Percentiles rank a stretch among this genome's conserved stretches.
Conservation (phyloP, 352 stramenopile species). For the Phytophthora chlamydospora region DNA sequence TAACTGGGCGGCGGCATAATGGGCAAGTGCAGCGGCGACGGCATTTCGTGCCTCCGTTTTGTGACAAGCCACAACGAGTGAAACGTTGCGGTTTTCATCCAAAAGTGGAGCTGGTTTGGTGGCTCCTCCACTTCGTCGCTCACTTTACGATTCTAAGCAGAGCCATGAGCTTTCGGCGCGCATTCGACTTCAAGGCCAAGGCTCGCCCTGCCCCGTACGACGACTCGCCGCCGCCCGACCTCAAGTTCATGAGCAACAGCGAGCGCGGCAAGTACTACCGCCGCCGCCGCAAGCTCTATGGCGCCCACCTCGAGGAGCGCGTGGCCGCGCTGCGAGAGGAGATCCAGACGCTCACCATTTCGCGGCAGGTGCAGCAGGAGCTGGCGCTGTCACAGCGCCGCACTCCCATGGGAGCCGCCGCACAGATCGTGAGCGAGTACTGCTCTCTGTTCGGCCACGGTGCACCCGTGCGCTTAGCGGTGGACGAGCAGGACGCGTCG, state of each 20-base stretch:
- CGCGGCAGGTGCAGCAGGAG: slow-evolving; percentile 39
- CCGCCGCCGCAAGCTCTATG: slow-evolving; percentile 55
- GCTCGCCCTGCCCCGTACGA: slow-evolving; percentile 3
- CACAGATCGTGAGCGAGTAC: slow-evolving; percentile 56
- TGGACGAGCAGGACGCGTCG: slow-evolving; percentile 32
- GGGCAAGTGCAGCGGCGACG: too few relatives aligned
- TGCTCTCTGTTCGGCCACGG: slow-evolving; percentile 55
- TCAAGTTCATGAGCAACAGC: slow-evolving; percentile 67
- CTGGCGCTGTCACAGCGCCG: slow-evolving; percentile 29
- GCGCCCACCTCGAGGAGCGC: slow-evolving; percentile 33
- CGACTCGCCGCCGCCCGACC: slow-evolving; percentile 18
- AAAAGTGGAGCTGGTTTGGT: too few relatives aligned
- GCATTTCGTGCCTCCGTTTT: too few relatives aligned
- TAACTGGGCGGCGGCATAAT: too few relatives aligned
- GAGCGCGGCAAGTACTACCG: slow-evolving; percentile 75
- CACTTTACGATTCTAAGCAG: too few relatives aligned
- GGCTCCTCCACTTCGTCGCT: too few relatives aligned
- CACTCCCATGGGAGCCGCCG: slow-evolving; percentile 30
- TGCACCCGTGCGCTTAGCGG: slow-evolving; percentile 44
- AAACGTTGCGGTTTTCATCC: too few relatives aligned
- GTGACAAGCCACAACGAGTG: too few relatives aligned
- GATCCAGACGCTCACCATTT: slow-evolving; percentile 45
- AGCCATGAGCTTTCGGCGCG: too few relatives aligned
- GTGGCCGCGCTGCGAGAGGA: slow-evolving; percentile 57
- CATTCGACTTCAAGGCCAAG: too few relatives aligned